Percentiles rank a stretch among this genome's conserved stretches.
phyloP scores from a whole-genome alignment of 2,329 filamentous ascomycete species.

The Fusarium burgessii region DNA sequence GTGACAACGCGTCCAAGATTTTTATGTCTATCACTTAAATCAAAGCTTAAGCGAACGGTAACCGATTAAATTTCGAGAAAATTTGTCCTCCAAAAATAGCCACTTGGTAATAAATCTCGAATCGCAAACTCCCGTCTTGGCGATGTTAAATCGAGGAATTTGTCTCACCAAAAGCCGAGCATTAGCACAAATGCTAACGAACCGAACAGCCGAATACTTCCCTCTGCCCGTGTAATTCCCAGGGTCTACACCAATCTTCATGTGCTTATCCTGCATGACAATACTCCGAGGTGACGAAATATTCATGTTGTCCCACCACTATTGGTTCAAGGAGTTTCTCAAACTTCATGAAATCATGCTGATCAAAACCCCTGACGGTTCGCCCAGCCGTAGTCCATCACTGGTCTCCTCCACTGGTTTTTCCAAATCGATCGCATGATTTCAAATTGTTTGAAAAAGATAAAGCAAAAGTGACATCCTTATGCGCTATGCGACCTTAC shows the following conservation, averaged over 20 bases:
- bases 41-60: neutral
- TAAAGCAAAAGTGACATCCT: neutral
- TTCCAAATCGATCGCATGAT: conserved; percentile 22
- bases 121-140: neutral
- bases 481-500: conserved; percentile 3
- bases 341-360: conserved; percentile 22
- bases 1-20: neutral
- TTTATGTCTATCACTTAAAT: neutral
- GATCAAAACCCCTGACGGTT: conserved; percentile 9
- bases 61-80: neutral
- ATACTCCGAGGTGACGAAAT: neutral
- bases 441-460: neutral
- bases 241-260: neutral
- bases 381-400: conserved; percentile 1
- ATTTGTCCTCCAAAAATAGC: neutral
- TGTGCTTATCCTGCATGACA: conserved; percentile 1
- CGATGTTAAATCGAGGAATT: neutral
- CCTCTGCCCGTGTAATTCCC: conserved; percentile 5
- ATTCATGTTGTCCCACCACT: neutral
- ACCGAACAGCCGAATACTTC: neutral
- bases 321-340: conserved; percentile 15
- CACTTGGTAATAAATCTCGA: neutral
- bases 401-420: conserved; percentile 3
- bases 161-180: neutral
- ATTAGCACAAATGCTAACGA: neutral